Conservation (phyloP, 164 flowering plant genomes). For the Buxus sempervirens region DNA sequence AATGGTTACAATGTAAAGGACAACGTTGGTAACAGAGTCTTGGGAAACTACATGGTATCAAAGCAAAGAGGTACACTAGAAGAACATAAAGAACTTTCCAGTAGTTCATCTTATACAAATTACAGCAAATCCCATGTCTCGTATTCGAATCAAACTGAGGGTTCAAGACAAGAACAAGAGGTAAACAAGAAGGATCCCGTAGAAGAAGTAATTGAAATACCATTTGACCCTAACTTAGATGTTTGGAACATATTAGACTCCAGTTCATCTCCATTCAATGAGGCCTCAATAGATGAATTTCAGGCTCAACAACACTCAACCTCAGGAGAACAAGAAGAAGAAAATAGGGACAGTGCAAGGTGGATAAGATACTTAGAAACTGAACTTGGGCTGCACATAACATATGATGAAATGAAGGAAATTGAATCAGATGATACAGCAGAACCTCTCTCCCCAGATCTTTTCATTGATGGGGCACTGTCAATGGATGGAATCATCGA, state of each 20-base stretch:
- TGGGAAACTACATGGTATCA: too few species aligned
- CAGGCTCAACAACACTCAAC: slow-evolving; percentile 5
- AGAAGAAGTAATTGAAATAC: slow-evolving; percentile 25
- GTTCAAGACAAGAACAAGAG: slow-evolving; percentile 6
- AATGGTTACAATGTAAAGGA: neutral
- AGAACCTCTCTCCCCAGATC: neutral
- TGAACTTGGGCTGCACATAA: slow-evolving; percentile 40
- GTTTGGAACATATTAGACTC: slow-evolving; percentile 45
- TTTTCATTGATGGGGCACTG: neutral
- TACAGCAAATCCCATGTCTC: slow-evolving; percentile 5
- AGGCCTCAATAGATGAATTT: neutral
- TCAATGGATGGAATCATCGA: slow-evolving; percentile 3
- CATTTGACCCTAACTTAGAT: slow-evolving; percentile 31
- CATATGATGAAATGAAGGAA: neutral
- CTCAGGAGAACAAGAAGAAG: neutral
- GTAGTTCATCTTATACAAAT: slow-evolving; percentile 16
- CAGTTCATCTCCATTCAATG: slow-evolving; percentile 4
- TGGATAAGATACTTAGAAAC: slow-evolving; percentile 47
- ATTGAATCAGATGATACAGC: neutral
- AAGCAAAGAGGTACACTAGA: too few species aligned
- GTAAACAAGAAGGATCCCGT: slow-evolving; percentile 16
- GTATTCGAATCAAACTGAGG: slow-evolving; percentile 6
- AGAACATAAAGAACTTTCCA: slow-evolving; percentile 2
- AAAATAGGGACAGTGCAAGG: slow-evolving; percentile 20
- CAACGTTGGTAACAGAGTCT: neutral